These are phyloP conservation scores for Elsinoe fawcettii DNA, from an alignment of 2,329 filamentous ascomycete species.

Conservation along the genomic window DNA sequence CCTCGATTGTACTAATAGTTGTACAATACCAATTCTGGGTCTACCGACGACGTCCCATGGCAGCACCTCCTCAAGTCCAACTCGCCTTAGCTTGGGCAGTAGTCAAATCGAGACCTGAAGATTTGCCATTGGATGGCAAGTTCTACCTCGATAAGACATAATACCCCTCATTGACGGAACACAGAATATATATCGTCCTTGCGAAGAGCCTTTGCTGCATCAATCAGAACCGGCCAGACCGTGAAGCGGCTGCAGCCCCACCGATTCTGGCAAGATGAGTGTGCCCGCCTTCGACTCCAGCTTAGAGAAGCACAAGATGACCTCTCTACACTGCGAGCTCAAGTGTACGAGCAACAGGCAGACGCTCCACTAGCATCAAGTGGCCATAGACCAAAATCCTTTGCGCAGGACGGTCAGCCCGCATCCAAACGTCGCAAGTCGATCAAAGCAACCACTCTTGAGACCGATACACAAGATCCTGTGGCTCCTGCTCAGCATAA, in stretches of 20 bases:
- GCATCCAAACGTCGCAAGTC: background rate
- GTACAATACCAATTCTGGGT: background rate
- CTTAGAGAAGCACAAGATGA: background rate
- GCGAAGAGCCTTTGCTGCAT: background rate
- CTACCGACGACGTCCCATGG: background rate
- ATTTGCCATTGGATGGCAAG: conserved; percentile 21
- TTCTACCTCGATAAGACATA: background rate
- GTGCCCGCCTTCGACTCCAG: background rate
- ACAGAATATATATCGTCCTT: background rate
- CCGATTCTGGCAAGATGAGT: background rate
- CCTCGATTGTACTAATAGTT: background rate
- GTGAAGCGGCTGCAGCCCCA: background rate
- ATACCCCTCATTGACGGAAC: background rate
- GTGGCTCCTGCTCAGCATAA: too few relatives aligned
- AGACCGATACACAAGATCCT: background rate
- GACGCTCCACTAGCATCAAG: background rate
- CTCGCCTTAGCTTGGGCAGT: conserved; percentile 16
- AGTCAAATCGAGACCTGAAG: conserved; percentile 28
- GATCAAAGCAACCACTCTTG: background rate
- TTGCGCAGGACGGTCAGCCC: background rate
- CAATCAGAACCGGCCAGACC: background rate
- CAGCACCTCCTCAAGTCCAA: background rate
- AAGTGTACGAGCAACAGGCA: background rate
- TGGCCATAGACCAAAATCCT: background rate
- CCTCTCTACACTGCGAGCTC: background rate